Base-by-base conservation (phyloP, 495 filamentous ascomycete genomes). In the Parathielavia appendiculata region DNA sequence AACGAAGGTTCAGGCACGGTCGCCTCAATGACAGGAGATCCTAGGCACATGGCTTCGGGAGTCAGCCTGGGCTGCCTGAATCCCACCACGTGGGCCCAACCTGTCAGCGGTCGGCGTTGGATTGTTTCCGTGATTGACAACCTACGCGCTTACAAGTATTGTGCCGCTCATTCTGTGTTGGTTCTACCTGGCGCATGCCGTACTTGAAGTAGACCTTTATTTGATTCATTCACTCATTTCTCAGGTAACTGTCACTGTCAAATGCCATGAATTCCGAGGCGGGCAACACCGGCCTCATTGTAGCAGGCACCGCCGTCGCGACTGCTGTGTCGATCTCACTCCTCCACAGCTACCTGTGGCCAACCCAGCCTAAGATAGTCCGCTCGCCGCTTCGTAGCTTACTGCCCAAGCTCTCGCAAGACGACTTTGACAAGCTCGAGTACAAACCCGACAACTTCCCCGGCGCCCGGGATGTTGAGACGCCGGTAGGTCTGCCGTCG, bases 401-500 rank as follows among this genome's bases (percentile, higher is more conserved):
- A 20, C 43, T 75, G 2, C 69, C 67, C 5, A 54, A 53, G 4
- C 60, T 75, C 19, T 63, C 72, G 10, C 57, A 65, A 32, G 63
- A 61, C 19, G 69, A 71, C 32, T 43, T 71, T 19, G 61, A 60
- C 19, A 60, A 58, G 38, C 58, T 76, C 22, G 58, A 72, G 1
- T 76, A 77, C 59, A 62, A 55, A 43, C 66, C 69, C 10, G 75
- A 77, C 46, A 57, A 59, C 10, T 74, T 79, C 34, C 74, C 73
- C 7, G 76, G 76, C 3, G 73, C 73, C 6, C 66, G 76, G 38
- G 75, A 79, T 45, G 75, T 79, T 22, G 63, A 56, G 14, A 79
- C 76, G 12, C 76, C 76, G 20, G 74, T 76, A 54, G 56, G 68
- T 22, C 12, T 39, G 19, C 51, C 13, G 16, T 23, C 17, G 3